Evolutionary conservation across 768 basidiomycete species (phyloP).

Genomic region (Kwoniella heveanensis): DNA sequence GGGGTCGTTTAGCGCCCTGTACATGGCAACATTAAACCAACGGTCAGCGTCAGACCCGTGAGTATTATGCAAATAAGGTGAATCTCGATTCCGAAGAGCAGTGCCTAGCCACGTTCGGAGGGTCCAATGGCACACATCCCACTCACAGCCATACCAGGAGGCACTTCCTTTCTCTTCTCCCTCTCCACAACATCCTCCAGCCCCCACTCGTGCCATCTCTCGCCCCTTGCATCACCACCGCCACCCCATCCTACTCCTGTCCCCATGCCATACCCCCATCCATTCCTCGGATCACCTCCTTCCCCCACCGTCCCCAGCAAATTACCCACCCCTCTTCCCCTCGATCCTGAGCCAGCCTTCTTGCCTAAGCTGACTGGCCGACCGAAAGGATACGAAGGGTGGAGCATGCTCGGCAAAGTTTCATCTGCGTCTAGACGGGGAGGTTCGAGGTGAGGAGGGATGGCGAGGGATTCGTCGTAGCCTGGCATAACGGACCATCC

Average conservation of each 20-base stretch:
- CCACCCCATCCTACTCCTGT: conserved; percentile 15
- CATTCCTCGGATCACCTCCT: conserved; percentile 4
- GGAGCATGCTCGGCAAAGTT: conserved; percentile 39
- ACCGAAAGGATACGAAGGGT: conserved; percentile 48
- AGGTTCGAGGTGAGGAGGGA: conserved; percentile 46
- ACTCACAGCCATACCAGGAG: conserved; percentile 53
- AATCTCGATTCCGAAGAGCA: not conserved
- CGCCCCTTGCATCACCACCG: conserved; percentile 16
- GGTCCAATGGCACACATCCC: too few species aligned
- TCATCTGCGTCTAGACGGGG: conserved; percentile 46
- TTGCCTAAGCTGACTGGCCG: conserved; percentile 23
- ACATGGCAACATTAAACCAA: not conserved
- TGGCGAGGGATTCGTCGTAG: conserved; percentile 43
- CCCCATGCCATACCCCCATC: conserved; percentile 10
- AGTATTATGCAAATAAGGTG: too few species aligned
- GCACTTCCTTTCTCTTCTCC: conserved; percentile 40
- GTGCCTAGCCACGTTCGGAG: not conserved
- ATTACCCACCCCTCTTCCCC: conserved; percentile 29
- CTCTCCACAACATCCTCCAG: conserved; percentile 36
- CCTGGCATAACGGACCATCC: conserved; percentile 53
- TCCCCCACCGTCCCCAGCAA: conserved; percentile 37
- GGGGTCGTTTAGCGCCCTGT: conserved; percentile 52
- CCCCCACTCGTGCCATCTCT: conserved; percentile 44
- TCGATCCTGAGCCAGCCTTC: conserved; percentile 7
- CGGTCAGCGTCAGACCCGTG: too few species aligned